These are phyloP conservation scores for Penstemon eatonii DNA, from an alignment of 257 asterid genomes.

Conservation along the genomic window DNA sequence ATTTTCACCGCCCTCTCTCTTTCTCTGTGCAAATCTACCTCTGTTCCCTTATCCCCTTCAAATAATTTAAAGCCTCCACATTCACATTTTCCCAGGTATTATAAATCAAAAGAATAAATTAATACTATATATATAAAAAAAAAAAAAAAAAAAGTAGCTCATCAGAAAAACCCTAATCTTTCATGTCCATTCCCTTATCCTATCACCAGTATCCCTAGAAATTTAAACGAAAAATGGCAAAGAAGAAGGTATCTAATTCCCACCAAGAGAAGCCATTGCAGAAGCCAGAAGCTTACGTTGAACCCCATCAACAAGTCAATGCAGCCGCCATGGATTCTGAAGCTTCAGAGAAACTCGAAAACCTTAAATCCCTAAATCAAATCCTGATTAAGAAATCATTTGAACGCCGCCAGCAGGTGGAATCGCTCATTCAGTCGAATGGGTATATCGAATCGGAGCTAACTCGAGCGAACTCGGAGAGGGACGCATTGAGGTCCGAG, in stretches of 20 bases:
- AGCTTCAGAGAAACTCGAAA: conserved; percentile 48
- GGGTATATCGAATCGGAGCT: conserved; percentile 51
- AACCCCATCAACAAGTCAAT: conserved; percentile 14
- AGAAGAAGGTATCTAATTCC: conserved; percentile 37
- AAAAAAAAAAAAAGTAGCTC: not conserved
- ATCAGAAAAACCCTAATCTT: conserved; percentile 36
- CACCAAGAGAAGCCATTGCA: conserved; percentile 3
- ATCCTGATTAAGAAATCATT: conserved; percentile 62
- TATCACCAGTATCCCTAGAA: conserved; percentile 13
- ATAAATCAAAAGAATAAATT: too few species aligned
- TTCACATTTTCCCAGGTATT: conserved; percentile 28
- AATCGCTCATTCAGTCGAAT: conserved; percentile 45
- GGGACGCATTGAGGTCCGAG: conserved; percentile 42
- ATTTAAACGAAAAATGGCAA: conserved; percentile 35
- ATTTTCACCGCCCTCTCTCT: conserved; percentile 2
- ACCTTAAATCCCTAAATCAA: conserved; percentile 60
- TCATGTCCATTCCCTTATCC: conserved; percentile 33
- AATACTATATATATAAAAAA: not conserved
- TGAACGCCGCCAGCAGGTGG: conserved; percentile 72
- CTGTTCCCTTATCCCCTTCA: conserved; percentile 11
- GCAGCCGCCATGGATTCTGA: conserved; percentile 43
- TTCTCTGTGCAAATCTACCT: conserved; percentile 13
- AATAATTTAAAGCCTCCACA: conserved; percentile 11
- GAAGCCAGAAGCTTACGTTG: conserved; percentile 31
- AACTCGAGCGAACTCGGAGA: conserved; percentile 50